Evolutionary conservation across 2,329 filamentous ascomycete species (phyloP), one percentile per base, ranked within the genome.

Genomic region (Aspergillus calidoustus): DNA sequence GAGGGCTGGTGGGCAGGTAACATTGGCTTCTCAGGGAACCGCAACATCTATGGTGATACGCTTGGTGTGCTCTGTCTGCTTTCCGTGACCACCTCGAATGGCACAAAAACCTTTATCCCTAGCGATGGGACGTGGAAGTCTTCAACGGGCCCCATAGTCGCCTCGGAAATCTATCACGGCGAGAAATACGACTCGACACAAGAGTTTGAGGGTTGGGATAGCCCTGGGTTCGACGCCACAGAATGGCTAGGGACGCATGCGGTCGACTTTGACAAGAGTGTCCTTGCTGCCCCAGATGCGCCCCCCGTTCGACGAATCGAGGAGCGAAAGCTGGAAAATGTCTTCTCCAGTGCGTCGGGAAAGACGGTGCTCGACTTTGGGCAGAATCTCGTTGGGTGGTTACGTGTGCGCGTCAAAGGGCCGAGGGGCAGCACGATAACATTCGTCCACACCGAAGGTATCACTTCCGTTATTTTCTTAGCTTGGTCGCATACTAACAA

Each of bases 351-450:
- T 0, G 71, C 76, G 0, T 79, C 79, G 0, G 82, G 82, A 3
- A 84, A 83, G 65, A 80, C 75, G 0, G 72, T 86, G 1, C 62
- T 87, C 28, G 84, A 87, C 59, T 87, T 87, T 70, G 84, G 84
- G 1, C 84, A 87, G 68, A 87, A 87, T 65, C 71, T 87, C 0
- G 84, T 86, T 0, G 85, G 85, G 2, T 79, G 77, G 68, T 57
- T 86, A 1, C 72, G 72, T 0, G 64, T 86, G 9, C 34, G 34
- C 3, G 54, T 72, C 7, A 61, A 59, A 13, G 66, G 64, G 4
- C 67, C 64, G 0, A 48, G 48, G 1, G 69, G 69, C 65, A 31
- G 64, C 8, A 60, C 34, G 4, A 59, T 77, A 66, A 83, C 41
- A 66, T 73, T 62, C 4, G 38, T 63, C 23, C 61, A 65, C 43